A percentile compares a stretch with the other conserved stretches of the same genome.
Conservation (phyloP, 2,329 filamentous ascomycete species). For the Lecanicillium sp. region DNA sequence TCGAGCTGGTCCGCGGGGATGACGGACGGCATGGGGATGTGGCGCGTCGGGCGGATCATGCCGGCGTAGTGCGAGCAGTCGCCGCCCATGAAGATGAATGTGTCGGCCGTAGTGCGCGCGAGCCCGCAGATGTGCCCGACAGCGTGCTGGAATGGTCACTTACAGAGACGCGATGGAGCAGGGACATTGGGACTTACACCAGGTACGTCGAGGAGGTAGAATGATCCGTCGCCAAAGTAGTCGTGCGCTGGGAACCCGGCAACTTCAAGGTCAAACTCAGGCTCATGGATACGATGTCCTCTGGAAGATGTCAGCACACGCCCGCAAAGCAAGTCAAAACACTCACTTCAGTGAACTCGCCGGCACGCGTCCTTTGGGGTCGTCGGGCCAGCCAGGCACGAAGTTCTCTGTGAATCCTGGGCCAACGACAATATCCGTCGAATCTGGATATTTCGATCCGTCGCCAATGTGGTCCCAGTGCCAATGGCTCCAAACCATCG, state of each 20-base stretch:
- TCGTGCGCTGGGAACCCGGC: constrained; percentile 33
- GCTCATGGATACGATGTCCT: constrained; percentile 23
- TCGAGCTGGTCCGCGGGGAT: constrained; percentile 17
- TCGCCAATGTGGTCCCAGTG: constrained; percentile 50
- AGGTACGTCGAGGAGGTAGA: constrained; percentile 36
- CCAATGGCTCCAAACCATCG: constrained; percentile 33
- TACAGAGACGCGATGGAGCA: background rate
- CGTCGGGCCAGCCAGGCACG: constrained; percentile 41
- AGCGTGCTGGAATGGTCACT: constrained; percentile 22
- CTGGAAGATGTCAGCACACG: constrained; percentile 8
- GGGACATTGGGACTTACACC: constrained; percentile 18
- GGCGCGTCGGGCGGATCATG: constrained; percentile 29
- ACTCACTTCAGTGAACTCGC: constrained; percentile 30
- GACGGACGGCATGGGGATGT: constrained; percentile 27
- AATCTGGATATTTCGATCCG: constrained; percentile 37
- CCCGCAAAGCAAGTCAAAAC: background rate
- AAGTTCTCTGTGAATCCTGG: constrained; percentile 42
- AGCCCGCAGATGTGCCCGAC: constrained; percentile 37
- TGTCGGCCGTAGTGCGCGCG: constrained; percentile 31
- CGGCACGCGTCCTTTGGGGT: constrained; percentile 27
- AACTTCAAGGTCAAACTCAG: constrained; percentile 27
- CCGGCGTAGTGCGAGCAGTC: constrained; percentile 37
- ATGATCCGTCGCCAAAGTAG: constrained; percentile 36
- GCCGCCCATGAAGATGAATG: constrained; percentile 37
- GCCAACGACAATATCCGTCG: constrained; percentile 44